A percentile compares a stretch with the other conserved stretches of the same genome.
phyloP scores from a whole-genome alignment of 177 flowering plant species.

The Telopea speciosissima region DNA sequence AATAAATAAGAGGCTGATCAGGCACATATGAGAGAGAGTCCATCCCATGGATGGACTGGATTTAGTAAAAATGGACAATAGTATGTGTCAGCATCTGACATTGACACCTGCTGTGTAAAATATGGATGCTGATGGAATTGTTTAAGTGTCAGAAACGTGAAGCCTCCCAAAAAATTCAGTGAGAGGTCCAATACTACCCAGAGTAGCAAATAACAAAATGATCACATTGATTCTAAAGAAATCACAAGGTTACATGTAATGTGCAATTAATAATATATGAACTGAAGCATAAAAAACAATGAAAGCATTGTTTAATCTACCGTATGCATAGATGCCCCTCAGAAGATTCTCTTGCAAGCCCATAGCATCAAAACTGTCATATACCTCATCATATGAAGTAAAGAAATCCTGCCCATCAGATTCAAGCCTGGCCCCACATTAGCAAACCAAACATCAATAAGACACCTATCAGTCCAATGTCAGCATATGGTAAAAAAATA shows the following conservation, averaged over 20 bases:
- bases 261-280: no score
- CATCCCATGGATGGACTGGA: background rate
- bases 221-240: no score
- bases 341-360: slow-evolving; percentile 13
- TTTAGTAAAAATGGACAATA: no score
- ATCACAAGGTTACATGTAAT: no score
- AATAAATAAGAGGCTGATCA: background rate
- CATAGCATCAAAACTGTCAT: slow-evolving; percentile 11
- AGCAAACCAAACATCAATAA: background rate
- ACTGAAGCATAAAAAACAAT: no score
- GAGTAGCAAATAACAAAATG: no score
- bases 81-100: no score
- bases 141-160: no score
- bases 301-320: background rate
- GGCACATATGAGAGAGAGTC: background rate
- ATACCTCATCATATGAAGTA: slow-evolving; percentile 8
- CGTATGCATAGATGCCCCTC: slow-evolving; percentile 16
- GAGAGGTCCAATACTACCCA: background rate
- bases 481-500: no score
- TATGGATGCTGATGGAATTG: no score
- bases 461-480: background rate
- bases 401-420: slow-evolving; percentile 7
- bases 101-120: no score
- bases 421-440: background rate
- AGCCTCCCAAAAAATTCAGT: background rate